These are phyloP conservation scores for Bipolaris victoriae DNA, from an alignment of 2,329 filamentous ascomycete species.

Conservation along the genomic window DNA sequence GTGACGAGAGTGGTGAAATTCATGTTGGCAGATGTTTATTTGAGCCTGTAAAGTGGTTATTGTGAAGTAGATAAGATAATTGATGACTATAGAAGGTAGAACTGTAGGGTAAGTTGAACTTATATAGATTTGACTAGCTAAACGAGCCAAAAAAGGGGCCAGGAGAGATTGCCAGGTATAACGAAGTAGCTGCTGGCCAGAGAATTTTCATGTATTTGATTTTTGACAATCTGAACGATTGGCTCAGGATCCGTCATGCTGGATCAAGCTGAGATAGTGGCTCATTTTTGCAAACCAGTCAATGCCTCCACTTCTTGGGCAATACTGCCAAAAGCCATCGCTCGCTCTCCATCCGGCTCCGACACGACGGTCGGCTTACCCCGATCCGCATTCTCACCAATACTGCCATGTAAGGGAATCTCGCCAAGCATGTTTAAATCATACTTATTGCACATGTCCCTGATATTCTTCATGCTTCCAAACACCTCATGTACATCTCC, in stretches of 20 bases:
- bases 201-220: no score
- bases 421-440: conserved; percentile 83
- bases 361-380: conserved; percentile 91
- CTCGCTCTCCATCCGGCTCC: conserved; percentile 76
- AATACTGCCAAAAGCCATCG: conserved; percentile 73
- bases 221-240: not conserved
- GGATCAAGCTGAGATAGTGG: no score
- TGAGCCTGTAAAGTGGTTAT: no score
- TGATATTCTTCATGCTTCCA: conserved; percentile 73
- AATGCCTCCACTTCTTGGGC: conserved; percentile 58
- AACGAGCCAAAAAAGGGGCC: no score
- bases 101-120: no score
- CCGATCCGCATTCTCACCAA: conserved; percentile 84
- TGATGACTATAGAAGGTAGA: no score
- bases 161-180: no score
- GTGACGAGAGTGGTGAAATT: no score
- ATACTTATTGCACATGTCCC: conserved; percentile 75
- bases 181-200: no score
- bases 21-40: no score
- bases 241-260: not conserved
- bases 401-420: conserved; percentile 83
- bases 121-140: no score
- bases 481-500: conserved; percentile 43
- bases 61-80: no score
- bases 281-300: conserved; percentile 20